Evolutionary conservation across 1,139 yeast species (phyloP).

Genomic region (Protomyces macrosporus): DNA sequence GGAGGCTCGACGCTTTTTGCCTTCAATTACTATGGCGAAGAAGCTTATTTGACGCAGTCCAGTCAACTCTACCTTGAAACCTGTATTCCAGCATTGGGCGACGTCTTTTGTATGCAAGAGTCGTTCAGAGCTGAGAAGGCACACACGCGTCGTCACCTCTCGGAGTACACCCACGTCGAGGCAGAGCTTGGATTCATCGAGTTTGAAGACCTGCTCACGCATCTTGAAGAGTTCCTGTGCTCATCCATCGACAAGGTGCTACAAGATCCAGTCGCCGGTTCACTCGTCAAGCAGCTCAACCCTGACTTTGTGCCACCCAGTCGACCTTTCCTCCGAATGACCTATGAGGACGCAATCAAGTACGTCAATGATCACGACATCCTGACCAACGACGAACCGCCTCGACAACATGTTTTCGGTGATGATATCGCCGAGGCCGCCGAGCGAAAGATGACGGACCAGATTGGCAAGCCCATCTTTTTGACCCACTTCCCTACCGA

Average conservation of each 20-base stretch:
- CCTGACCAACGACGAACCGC: constrained; percentile 58
- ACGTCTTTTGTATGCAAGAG: constrained; percentile 95
- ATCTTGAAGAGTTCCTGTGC: constrained; percentile 74
- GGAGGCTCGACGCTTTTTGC: constrained; percentile 96
- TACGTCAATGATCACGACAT: constrained; percentile 96
- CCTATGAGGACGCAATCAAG: constrained; percentile 80
- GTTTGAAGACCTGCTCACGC: constrained; percentile 79
- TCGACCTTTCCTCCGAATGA: constrained; percentile 85
- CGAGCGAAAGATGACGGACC: constrained; percentile 96
- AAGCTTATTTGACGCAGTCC: constrained; percentile 92
- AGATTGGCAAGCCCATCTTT: constrained; percentile 84
- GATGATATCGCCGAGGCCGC: constrained; percentile 99
- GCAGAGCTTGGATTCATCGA: constrained; percentile 82
- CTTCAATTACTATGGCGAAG: constrained; percentile 92
- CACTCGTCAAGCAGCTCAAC: constrained; percentile 83
- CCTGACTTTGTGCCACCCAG: constrained; percentile 79
- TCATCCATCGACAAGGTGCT: constrained; percentile 66
- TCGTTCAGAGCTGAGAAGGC: constrained; percentile 99
- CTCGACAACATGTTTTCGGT: constrained; percentile 81
- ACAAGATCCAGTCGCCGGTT: constrained; percentile 88
- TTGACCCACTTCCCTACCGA: constrained; percentile 93
- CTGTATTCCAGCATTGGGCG: constrained; percentile 91
- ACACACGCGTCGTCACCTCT: constrained; percentile 95
- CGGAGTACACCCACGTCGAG: constrained; percentile 96
- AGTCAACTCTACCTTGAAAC: constrained; percentile 97